Percentiles rank a stretch among this genome's conserved stretches.
Evolutionary conservation across 1,139 yeast genomes (phyloP).

Genomic region (Suhomyces guaymorum): DNA sequence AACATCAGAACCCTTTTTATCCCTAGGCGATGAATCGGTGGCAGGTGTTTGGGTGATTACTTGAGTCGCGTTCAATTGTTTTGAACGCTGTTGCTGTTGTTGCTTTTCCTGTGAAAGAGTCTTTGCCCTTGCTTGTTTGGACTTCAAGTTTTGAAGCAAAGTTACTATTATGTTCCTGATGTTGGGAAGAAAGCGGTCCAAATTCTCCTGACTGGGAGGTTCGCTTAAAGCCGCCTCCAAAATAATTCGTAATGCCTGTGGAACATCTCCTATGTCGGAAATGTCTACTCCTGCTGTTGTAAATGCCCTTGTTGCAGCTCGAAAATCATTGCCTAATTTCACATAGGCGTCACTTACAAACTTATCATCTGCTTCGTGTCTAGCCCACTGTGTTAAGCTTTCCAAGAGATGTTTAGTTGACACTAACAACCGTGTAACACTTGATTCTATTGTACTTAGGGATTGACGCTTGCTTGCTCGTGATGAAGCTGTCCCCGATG

Average conservation of each 20-base stretch:
- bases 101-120: constrained; percentile 30
- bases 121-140: constrained; percentile 65
- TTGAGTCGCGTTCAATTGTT: constrained; percentile 10
- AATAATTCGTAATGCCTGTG: constrained; percentile 67
- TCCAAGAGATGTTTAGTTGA: constrained; percentile 88
- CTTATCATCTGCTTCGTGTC: constrained; percentile 71
- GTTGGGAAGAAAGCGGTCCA: constrained; percentile 79
- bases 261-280: constrained; percentile 74
- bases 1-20: constrained; percentile 8
- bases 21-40: constrained; percentile 7
- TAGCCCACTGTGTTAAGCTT: constrained; percentile 89
- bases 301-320: constrained; percentile 79
- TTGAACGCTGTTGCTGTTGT: constrained; percentile 12
- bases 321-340: constrained; percentile 88
- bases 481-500: constrained; percentile 5
- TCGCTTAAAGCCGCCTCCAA: constrained; percentile 86
- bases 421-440: constrained; percentile 79
- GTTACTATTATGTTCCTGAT: constrained; percentile 86
- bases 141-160: constrained; percentile 75
- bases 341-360: constrained; percentile 93
- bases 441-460: constrained; percentile 72
- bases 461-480: constrained; percentile 30
- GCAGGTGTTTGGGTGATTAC: constrained; percentile 2
- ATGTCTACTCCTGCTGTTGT: constrained; percentile 68
- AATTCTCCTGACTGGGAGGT: constrained; percentile 78